phyloP scores from a whole-genome alignment of 306 rosid species.

The Hippophae gyantsensis region DNA sequence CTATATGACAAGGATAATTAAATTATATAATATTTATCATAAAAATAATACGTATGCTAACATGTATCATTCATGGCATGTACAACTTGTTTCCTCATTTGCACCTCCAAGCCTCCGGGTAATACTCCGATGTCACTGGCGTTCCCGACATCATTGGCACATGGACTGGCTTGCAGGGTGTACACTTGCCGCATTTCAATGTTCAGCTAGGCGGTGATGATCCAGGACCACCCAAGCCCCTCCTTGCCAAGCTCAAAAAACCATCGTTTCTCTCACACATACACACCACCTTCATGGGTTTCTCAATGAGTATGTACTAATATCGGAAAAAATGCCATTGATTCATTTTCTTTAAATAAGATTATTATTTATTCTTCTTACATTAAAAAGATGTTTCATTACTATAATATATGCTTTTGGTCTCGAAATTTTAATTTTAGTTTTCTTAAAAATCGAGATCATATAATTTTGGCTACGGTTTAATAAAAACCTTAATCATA shows the following conservation, averaged over 20 bases:
- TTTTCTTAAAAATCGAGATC: too few species aligned
- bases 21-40: too few species aligned
- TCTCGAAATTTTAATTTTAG: too few species aligned
- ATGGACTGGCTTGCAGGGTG: slow-evolving; percentile 74
- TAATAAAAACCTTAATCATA: too few species aligned
- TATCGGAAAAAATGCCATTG: too few species aligned
- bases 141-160: slow-evolving; percentile 85
- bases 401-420: too few species aligned
- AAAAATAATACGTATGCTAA: background rate
- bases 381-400: rapidly evolving
- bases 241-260: slow-evolving; percentile 28
- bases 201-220: slow-evolving; percentile 76
- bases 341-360: too few species aligned
- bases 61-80: slow-evolving; percentile 54
- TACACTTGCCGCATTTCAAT: slow-evolving; percentile 73
- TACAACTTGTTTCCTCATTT: slow-evolving; percentile 81
- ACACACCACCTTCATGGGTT: slow-evolving; percentile 10
- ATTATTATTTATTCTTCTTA: too few species aligned
- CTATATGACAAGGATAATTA: too few species aligned
- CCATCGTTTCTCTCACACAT: background rate
- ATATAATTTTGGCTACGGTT: too few species aligned
- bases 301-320: background rate
- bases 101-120: slow-evolving; percentile 99
- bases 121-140: slow-evolving; percentile 77
- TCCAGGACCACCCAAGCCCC: slow-evolving; percentile 60